These are phyloP conservation scores for Cryptosporidium sp. DNA, from an alignment of 169 alveolate genomes.

Conservation along the genomic window DNA sequence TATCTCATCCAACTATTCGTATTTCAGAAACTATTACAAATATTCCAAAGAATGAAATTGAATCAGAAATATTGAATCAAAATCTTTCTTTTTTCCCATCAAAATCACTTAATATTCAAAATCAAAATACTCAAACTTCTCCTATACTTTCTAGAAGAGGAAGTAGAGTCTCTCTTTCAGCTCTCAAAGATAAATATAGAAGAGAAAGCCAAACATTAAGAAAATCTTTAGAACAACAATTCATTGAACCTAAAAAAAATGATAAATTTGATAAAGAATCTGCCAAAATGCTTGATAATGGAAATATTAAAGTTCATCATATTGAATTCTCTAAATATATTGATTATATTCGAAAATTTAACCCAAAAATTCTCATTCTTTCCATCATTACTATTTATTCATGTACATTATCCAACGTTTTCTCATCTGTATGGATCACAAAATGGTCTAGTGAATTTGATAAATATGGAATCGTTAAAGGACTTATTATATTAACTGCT, in stretches of 20 bases:
- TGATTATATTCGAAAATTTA: slow-evolving; percentile 14
- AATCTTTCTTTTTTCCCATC: background rate
- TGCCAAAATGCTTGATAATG: slow-evolving; percentile 5
- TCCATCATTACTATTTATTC: slow-evolving; percentile 6
- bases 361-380: background rate
- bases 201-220: slow-evolving; percentile 44
- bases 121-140: slow-evolving; percentile 1
- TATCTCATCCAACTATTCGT: background rate
- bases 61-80: background rate
- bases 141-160: slow-evolving; percentile 27
- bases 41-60: background rate
- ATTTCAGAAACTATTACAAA: slow-evolving; percentile 12
- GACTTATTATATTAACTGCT: slow-evolving; percentile 11
- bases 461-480: slow-evolving; percentile 3
- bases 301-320: background rate
- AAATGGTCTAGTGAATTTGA: slow-evolving; percentile 40
- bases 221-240: background rate
- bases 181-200: slow-evolving; percentile 28
- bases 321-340: slow-evolving; percentile 32
- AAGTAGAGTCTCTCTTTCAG: slow-evolving; percentile 45
- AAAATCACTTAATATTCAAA: background rate
- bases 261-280: background rate
- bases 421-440: slow-evolving; percentile 58
- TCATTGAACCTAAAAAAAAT: background rate
- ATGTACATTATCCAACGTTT: slow-evolving; percentile 21